phyloP scores from a whole-genome alignment of 2,329 filamentous ascomycete species.

The Diplodia corticola region DNA sequence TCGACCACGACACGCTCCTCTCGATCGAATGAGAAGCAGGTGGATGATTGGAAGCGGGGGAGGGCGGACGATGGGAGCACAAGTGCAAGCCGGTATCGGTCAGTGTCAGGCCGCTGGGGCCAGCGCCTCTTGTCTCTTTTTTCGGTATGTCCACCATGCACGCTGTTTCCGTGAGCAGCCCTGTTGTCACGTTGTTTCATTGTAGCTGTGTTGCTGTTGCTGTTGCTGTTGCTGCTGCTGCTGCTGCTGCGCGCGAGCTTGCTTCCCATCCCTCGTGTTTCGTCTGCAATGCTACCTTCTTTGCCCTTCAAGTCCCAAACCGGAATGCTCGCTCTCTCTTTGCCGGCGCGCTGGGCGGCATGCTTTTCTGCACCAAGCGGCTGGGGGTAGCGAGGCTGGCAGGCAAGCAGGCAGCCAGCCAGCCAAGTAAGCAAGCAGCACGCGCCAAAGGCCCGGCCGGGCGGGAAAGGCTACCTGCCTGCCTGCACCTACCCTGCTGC shows the following conservation, averaged over 20 bases:
- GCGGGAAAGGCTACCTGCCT: too few relatives aligned
- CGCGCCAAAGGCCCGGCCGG: not conserved
- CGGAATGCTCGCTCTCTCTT: not conserved
- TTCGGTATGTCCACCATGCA: not conserved
- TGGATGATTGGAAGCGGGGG: not conserved
- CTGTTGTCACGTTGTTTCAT: not conserved
- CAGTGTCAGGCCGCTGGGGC: too few relatives aligned
- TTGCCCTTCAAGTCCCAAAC: not conserved
- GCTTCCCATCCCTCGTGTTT: conserved; percentile 20
- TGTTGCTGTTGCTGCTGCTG: not conserved
- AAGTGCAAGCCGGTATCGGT: not conserved
- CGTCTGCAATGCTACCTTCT: conserved; percentile 18
- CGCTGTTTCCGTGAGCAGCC: not conserved
- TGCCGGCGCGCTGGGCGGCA: not conserved
- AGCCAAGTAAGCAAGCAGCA: not conserved
- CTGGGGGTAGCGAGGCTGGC: not conserved
- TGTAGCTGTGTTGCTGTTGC: not conserved
- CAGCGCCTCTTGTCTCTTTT: not conserved
- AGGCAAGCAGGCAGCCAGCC: not conserved
- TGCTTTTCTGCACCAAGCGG: conserved; percentile 2
- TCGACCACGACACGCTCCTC: not conserved
- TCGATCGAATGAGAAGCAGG: not conserved
- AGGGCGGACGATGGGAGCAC: not conserved
- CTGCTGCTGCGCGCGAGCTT: not conserved
- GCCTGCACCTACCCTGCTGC: too few relatives aligned